These are phyloP conservation scores for Tylopilus sp. DNA, from an alignment of 768 basidiomycete genomes.

Conservation along the genomic window DNA sequence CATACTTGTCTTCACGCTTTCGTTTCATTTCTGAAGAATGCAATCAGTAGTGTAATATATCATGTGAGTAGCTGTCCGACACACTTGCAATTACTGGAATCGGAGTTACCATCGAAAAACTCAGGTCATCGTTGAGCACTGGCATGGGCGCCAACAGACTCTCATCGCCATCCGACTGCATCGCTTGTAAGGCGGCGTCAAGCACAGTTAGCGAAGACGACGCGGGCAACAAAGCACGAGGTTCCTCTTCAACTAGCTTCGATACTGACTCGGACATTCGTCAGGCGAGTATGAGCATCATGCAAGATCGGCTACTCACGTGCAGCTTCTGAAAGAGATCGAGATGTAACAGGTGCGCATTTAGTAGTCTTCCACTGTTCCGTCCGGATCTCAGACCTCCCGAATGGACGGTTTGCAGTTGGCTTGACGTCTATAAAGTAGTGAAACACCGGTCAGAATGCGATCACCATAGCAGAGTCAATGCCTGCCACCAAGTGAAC, in stretches of 20 bases:
- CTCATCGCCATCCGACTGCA: not conserved
- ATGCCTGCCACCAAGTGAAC: conserved; percentile 3
- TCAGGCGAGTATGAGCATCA: conserved; percentile 7
- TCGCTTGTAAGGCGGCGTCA: conserved; percentile 11
- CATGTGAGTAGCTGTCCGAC: not conserved
- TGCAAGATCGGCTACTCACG: conserved; percentile 3
- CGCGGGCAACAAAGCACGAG: not conserved
- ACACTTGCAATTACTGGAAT: not conserved
- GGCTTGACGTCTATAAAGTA: conserved; percentile 7
- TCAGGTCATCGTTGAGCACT: conserved; percentile 1
- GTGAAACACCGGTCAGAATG: not conserved
- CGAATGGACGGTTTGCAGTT: conserved; percentile 3
- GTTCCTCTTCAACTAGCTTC: not conserved
- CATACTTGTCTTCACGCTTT: not conserved
- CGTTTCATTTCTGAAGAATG: not conserved
- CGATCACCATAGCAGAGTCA: not conserved
- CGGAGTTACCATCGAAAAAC: conserved; percentile 1
- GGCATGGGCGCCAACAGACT: conserved; percentile 3
- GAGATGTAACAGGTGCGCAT: not conserved
- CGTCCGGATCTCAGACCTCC: conserved; percentile 18
- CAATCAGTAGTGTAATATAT: not conserved
- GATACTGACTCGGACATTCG: not conserved
- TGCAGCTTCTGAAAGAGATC: not conserved
- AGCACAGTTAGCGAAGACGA: conserved; percentile 17
- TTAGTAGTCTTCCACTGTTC: not conserved